Conservation (phyloP, 768 basidiomycete species). For the Podaxis sp. region DNA sequence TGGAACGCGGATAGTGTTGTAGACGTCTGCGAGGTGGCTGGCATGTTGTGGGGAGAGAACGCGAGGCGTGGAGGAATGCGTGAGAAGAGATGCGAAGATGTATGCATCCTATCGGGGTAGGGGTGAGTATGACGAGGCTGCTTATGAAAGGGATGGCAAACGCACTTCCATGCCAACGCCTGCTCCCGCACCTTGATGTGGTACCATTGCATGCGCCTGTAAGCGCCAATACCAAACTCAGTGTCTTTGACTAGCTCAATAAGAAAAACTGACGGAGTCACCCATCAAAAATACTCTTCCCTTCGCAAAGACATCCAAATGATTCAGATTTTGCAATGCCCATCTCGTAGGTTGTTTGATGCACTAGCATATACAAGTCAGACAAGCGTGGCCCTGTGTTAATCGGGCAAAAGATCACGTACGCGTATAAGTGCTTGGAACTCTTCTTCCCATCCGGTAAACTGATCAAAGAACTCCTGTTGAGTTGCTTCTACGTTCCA, state of each 20-base stretch:
- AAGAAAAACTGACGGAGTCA: conserved; percentile 21
- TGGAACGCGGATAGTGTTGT: conserved; percentile 26
- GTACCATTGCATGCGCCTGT: conserved; percentile 46
- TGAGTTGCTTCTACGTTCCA: conserved; percentile 18
- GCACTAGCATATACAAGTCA: conserved; percentile 16
- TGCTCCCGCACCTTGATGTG: conserved; percentile 48
- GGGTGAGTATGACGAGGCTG: neutral
- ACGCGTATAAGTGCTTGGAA: conserved; percentile 20
- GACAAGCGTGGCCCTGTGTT: neutral
- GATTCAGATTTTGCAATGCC: conserved; percentile 23
- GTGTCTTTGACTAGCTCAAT: neutral
- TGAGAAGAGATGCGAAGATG: conserved; percentile 32
- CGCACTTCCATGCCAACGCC: conserved; percentile 47
- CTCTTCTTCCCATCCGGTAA: conserved; percentile 19
- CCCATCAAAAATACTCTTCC: conserved; percentile 23
- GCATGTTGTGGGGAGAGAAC: conserved; percentile 15
- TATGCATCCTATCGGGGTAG: conserved; percentile 32
- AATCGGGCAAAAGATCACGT: neutral
- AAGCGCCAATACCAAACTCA: neutral
- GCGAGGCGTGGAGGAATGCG: conserved; percentile 13
- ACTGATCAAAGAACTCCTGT: conserved; percentile 16
- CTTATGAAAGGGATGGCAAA: neutral
- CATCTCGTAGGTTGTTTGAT: conserved; percentile 21
- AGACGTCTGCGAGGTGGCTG: conserved; percentile 27
- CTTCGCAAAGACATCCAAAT: conserved; percentile 20